Percentiles rank a stretch among this genome's conserved stretches.
Evolutionary conservation across 345 rosid species (phyloP).

Genomic region (Anacardium occidentale): DNA sequence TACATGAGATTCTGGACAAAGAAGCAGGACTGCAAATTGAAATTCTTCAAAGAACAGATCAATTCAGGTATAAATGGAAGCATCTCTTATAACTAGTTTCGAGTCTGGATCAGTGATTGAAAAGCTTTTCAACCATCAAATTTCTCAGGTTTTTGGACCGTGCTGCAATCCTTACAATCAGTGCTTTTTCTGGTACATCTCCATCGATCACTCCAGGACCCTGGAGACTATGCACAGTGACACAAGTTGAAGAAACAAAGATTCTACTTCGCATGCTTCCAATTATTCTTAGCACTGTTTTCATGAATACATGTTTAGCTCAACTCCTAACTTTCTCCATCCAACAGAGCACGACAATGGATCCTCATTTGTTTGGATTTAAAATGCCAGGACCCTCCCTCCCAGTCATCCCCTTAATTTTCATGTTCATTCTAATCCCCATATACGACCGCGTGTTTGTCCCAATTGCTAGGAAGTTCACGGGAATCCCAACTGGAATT

Average conservation of each 20-base stretch:
- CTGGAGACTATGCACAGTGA: conserved; percentile 57
- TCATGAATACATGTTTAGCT: conserved; percentile 69
- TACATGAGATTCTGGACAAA: conserved; percentile 46
- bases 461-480: conserved; percentile 48
- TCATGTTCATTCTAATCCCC: conserved; percentile 48
- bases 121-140: background rate
- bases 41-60: conserved; percentile 44
- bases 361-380: conserved; percentile 43
- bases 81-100: background rate
- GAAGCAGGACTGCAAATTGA: conserved; percentile 36
- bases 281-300: conserved; percentile 52
- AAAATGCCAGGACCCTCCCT: conserved; percentile 54
- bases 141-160: conserved; percentile 46
- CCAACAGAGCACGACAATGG: conserved; percentile 65
- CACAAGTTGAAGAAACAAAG: conserved; percentile 69
- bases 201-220: conserved; percentile 29
- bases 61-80: conserved; percentile 42
- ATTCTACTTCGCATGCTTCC: conserved; percentile 61
- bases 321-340: conserved; percentile 63
- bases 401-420: conserved; percentile 52
- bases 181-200: conserved; percentile 17
- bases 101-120: too few relatives aligned
- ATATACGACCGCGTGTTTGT: conserved; percentile 52
- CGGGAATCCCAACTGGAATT: conserved; percentile 59
- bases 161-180: conserved; percentile 39